Percentiles rank a stretch among this genome's conserved stretches.
Evolutionary conservation across 2,329 filamentous ascomycete genomes (phyloP).

Genomic region (Nothopassalora personata): DNA sequence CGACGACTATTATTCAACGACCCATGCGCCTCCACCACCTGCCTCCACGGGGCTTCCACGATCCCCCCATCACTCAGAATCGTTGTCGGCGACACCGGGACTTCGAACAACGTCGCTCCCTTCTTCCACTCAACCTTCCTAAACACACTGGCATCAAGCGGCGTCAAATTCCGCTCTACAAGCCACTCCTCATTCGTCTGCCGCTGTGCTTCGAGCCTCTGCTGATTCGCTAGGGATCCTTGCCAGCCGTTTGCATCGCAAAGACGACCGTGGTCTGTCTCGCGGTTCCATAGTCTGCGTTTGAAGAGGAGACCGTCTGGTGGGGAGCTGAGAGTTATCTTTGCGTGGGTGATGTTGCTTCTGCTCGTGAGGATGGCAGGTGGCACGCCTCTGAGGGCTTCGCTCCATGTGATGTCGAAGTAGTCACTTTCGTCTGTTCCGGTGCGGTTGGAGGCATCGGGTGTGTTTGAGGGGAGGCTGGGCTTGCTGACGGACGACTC

Average conservation of each 20-base stretch:
- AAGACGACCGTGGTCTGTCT: background rate
- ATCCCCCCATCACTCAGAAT: background rate
- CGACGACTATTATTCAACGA: background rate
- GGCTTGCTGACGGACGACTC: background rate
- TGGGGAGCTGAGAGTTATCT: background rate
- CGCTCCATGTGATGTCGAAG: background rate
- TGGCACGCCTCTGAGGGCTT: background rate
- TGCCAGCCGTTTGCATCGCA: constrained; percentile 1
- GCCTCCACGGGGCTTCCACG: background rate
- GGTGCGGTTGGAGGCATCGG: background rate
- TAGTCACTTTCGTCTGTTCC: background rate
- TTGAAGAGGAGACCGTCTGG: background rate
- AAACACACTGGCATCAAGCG: background rate
- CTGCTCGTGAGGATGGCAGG: background rate
- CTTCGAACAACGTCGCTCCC: background rate
- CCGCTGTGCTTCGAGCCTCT: background rate
- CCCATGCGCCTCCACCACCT: background rate
- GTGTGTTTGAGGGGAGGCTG: background rate
- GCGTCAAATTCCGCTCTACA: background rate
- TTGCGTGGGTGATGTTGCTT: background rate
- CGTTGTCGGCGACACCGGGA: background rate
- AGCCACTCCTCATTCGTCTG: background rate
- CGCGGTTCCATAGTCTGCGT: background rate
- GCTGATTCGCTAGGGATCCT: background rate
- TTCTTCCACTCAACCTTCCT: background rate